phyloP scores from a whole-genome alignment of 441 rosid species.

The Omphalea diandra region DNA sequence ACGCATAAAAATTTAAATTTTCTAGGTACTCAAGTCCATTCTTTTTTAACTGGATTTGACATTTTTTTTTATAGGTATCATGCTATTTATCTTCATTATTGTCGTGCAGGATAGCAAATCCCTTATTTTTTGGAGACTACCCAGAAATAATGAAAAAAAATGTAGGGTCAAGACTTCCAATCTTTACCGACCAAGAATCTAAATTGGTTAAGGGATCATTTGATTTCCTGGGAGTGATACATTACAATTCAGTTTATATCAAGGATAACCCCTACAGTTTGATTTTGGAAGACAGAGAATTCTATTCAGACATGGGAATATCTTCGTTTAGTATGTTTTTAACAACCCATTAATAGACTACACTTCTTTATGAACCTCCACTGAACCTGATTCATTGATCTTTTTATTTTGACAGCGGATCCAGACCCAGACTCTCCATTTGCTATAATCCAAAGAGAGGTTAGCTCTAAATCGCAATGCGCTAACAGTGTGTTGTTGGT shows the following conservation, averaged over 20 bases:
- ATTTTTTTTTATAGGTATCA: too few species aligned
- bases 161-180: slow-evolving; percentile 55
- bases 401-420: slow-evolving; percentile 12
- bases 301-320: slow-evolving; percentile 38
- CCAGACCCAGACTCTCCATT: neutral
- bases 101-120: slow-evolving; percentile 46
- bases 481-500: neutral
- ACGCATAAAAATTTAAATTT: too few species aligned
- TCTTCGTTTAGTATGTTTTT: slow-evolving; percentile 29
- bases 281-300: slow-evolving; percentile 31
- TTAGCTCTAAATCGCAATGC: neutral
- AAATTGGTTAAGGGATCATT: slow-evolving; percentile 50
- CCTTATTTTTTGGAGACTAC: slow-evolving; percentile 67
- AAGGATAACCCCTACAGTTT: slow-evolving; percentile 28
- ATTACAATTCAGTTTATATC: slow-evolving; percentile 34
- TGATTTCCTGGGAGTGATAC: slow-evolving; percentile 55
- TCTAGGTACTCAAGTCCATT: too few species aligned
- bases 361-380: neutral
- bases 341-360: neutral
- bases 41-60: too few species aligned
- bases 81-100: neutral
- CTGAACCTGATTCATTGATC: neutral
- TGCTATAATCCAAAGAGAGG: slow-evolving; percentile 12
- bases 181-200: slow-evolving; percentile 47
- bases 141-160: slow-evolving; percentile 55